Evolutionary conservation across 2,329 filamentous ascomycete species (phyloP).

Genomic region (Aspergillus sp.): DNA sequence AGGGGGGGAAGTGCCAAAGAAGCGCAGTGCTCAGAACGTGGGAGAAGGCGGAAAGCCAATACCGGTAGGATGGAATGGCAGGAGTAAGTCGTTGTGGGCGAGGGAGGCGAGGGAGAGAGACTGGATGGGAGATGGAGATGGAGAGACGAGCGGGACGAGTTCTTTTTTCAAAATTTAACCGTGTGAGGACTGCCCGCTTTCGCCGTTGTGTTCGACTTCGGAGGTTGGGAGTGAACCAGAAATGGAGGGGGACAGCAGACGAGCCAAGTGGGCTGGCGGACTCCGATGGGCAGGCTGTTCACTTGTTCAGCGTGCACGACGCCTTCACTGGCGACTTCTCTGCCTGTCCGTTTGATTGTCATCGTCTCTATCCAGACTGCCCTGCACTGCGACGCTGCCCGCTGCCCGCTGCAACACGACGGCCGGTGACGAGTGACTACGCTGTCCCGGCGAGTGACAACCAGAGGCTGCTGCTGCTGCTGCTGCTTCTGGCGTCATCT

Average conservation of each 20-base stretch:
- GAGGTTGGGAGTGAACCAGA: constrained; percentile 18
- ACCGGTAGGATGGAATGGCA: not conserved
- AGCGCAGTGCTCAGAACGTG: not conserved
- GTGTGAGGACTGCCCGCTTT: not conserved
- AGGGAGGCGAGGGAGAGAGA: too few species aligned
- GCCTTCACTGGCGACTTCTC: too few species aligned
- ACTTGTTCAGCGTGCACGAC: too few species aligned
- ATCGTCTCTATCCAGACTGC: too few species aligned
- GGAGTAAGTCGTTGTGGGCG: too few species aligned
- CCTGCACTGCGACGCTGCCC: not conserved
- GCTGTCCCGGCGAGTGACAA: too few species aligned
- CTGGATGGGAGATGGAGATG: constrained; percentile 5
- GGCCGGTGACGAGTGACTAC: too few species aligned
- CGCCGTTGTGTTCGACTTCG: constrained; percentile 2
- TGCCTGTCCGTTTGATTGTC: too few species aligned
- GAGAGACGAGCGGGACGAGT: constrained; percentile 1
- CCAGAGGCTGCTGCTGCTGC: not conserved
- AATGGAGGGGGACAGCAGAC: constrained; percentile 4
- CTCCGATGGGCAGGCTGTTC: constrained; percentile 6
- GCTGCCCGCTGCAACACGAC: not conserved
- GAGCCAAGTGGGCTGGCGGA: constrained; percentile 19
- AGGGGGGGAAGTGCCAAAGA: not conserved
- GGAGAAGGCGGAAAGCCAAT: not conserved
- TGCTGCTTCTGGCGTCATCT: too few species aligned
- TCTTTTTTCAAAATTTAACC: constrained; percentile 2